Conservation (phyloP, 805 yeast genomes). For the Kregervanrija fluxuum region DNA sequence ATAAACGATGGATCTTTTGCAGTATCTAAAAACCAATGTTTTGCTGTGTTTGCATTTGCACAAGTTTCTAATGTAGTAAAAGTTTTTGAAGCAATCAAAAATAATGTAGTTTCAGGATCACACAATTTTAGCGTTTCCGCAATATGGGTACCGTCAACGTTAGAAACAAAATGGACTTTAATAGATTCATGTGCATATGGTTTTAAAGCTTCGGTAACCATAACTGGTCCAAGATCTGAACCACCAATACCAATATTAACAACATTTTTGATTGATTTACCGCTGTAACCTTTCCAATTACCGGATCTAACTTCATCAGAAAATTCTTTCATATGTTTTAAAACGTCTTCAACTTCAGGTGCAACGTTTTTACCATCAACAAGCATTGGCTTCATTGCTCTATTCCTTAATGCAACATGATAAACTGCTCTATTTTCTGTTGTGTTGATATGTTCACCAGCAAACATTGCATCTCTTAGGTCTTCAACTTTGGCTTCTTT, state of each 20-base stretch:
- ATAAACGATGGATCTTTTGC: slow-evolving; percentile 59
- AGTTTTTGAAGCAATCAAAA: slow-evolving; percentile 91
- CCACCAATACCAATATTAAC: slow-evolving; percentile 99
- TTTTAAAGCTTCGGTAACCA: slow-evolving; percentile 98
- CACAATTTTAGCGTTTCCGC: slow-evolving; percentile 79
- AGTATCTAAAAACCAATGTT: slow-evolving; percentile 77
- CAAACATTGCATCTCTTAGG: slow-evolving; percentile 86
- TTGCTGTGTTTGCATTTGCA: slow-evolving; percentile 94
- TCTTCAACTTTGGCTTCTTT: slow-evolving; percentile 82
- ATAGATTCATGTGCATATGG: slow-evolving; percentile 72
- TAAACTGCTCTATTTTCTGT: slow-evolving; percentile 96
- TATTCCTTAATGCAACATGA: slow-evolving; percentile 95
- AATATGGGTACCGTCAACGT: slow-evolving; percentile 97
- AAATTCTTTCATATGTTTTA: slow-evolving; percentile 95
- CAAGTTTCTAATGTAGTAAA: slow-evolving; percentile 98
- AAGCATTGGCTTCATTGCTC: slow-evolving; percentile 71
- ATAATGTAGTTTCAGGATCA: slow-evolving; percentile 87
- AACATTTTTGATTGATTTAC: slow-evolving; percentile 85
- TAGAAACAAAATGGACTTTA: slow-evolving; percentile 87
- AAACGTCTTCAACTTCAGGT: slow-evolving; percentile 84
- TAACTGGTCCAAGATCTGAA: slow-evolving; percentile 97
- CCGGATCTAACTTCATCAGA: slow-evolving; percentile 87
- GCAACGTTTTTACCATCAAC: slow-evolving; percentile 90
- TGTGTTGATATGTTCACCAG: slow-evolving; percentile 88
- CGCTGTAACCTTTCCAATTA: slow-evolving; percentile 94